Conservation (phyloP, 805 yeast species). For the Wickerhamomyces sydowiorum region DNA sequence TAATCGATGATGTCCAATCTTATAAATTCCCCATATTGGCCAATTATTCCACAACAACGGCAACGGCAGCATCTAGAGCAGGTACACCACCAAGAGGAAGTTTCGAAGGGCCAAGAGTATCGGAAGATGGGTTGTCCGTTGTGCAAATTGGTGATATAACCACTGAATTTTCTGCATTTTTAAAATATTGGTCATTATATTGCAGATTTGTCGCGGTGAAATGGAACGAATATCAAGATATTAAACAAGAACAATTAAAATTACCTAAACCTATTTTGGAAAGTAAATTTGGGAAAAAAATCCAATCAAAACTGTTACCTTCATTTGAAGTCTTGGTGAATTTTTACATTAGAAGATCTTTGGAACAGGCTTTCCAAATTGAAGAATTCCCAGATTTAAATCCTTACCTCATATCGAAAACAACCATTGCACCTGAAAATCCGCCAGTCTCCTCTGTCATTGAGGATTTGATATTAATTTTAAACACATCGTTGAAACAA, state of each 20-base stretch:
- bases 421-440: slow-evolving; percentile 38
- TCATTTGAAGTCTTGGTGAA: slow-evolving; percentile 58
- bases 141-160: slow-evolving; percentile 61
- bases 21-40: slow-evolving; percentile 44
- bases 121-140: slow-evolving; percentile 41
- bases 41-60: slow-evolving; percentile 3
- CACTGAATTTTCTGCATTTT: slow-evolving; percentile 66
- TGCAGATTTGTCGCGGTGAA: slow-evolving; percentile 64
- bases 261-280: slow-evolving; percentile 48
- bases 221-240: slow-evolving; percentile 46
- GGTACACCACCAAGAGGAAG: slow-evolving; percentile 20
- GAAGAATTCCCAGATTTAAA: slow-evolving; percentile 69
- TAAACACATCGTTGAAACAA: slow-evolving; percentile 62
- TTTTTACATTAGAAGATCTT: slow-evolving; percentile 68
- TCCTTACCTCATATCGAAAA: slow-evolving; percentile 23
- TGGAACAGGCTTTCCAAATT: slow-evolving; percentile 73
- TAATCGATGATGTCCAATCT: slow-evolving; percentile 46
- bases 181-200: slow-evolving; percentile 84
- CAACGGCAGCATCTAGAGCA: slow-evolving; percentile 7
- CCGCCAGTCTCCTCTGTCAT: slow-evolving; percentile 77
- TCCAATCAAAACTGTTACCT: slow-evolving; percentile 46
- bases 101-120: slow-evolving; percentile 23
- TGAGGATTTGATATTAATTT: slow-evolving; percentile 75
- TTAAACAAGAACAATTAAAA: slow-evolving; percentile 21
- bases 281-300: slow-evolving; percentile 52